These are phyloP conservation scores for Mortierella sp. DNA, from an alignment of 371 early-diverging fungal genomes.

Conservation along the genomic window DNA sequence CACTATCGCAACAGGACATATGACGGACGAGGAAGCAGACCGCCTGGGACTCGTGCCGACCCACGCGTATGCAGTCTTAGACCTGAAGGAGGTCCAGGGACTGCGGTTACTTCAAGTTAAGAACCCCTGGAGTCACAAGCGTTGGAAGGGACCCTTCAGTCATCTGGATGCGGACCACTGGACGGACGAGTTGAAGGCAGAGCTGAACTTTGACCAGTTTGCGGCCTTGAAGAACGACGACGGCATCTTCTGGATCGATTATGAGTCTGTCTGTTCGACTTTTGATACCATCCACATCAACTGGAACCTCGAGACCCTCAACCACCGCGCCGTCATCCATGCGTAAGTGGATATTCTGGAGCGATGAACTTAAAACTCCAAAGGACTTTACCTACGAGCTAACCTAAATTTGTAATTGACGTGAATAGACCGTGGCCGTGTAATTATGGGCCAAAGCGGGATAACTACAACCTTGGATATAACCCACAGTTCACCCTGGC, in stretches of 20 bases:
- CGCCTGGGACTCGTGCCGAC: conserved; percentile 85
- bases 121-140: conserved; percentile 93
- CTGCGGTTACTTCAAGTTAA: conserved; percentile 70
- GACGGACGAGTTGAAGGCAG: conserved; percentile 76
- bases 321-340: conserved; percentile 54
- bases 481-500: conserved; percentile 85
- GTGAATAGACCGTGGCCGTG: conserved; percentile 71
- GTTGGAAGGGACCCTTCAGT: conserved; percentile 90
- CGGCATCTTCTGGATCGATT: conserved; percentile 91
- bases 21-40: conserved; percentile 78
- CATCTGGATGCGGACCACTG: conserved; percentile 78
- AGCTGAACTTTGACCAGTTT: conserved; percentile 79
- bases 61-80: conserved; percentile 93
- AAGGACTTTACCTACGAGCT: neutral
- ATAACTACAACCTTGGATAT: conserved; percentile 76
- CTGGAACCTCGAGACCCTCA: conserved; percentile 79
- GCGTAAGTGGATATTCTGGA: conserved; percentile 54
- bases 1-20: conserved; percentile 79
- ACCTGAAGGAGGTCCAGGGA: conserved; percentile 61
- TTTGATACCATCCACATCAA: conserved; percentile 92
- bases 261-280: conserved; percentile 78
- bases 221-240: conserved; percentile 64
- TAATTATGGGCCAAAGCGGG: conserved; percentile 74
- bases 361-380: neutral
- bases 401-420: neutral